A percentile compares a stretch with the other conserved stretches of the same genome.
phyloP scores from a whole-genome alignment of 2,329 filamentous ascomycete species.

The Aschersonia sp. region DNA sequence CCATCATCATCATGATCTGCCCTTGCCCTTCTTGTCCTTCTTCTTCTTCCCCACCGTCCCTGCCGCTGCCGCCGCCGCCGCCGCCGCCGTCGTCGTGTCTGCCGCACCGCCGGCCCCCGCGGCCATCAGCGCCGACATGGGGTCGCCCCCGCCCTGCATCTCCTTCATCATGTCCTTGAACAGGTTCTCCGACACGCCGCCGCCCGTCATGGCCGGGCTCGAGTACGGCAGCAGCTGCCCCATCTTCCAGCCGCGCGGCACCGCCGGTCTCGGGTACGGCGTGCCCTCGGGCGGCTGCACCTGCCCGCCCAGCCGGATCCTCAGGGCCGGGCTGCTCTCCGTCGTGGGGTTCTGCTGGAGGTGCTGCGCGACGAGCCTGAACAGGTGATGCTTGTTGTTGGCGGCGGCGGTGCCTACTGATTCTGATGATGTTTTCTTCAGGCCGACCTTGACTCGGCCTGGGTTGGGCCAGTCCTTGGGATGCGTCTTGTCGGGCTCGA shows the following conservation, averaged over 20 bases:
- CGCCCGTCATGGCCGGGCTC: conserved; percentile 78
- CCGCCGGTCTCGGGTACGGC: conserved; percentile 54
- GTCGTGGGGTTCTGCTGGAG: conserved; percentile 66
- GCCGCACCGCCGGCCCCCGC: conserved; percentile 3
- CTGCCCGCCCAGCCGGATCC: conserved; percentile 59
- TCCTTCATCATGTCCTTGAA: conserved; percentile 95
- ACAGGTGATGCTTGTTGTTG: conserved; percentile 75
- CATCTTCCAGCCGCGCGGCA: conserved; percentile 87
- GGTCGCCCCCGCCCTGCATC: conserved; percentile 47
- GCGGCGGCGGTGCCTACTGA: conserved; percentile 33
- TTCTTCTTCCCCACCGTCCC: conserved; percentile 21
- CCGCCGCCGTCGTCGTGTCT: conserved; percentile 6
- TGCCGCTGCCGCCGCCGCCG: neutral
- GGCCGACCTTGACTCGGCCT: conserved; percentile 66
- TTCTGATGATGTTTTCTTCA: conserved; percentile 32
- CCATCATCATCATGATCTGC: conserved; percentile 10
- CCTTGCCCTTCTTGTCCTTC: conserved; percentile 36
- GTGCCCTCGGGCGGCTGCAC: conserved; percentile 46
- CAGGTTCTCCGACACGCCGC: conserved; percentile 86
- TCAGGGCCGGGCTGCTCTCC: conserved; percentile 50
- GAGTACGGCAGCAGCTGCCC: conserved; percentile 71
- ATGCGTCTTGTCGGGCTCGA: conserved; percentile 85
- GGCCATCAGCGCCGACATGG: conserved; percentile 27
- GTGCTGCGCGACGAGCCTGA: conserved; percentile 63
- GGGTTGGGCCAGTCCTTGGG: conserved; percentile 98